Evolutionary conservation across 164 flowering plant species (phyloP), one percentile per base, ranked within the genome.

Genomic region (Vitis labrusca): DNA sequence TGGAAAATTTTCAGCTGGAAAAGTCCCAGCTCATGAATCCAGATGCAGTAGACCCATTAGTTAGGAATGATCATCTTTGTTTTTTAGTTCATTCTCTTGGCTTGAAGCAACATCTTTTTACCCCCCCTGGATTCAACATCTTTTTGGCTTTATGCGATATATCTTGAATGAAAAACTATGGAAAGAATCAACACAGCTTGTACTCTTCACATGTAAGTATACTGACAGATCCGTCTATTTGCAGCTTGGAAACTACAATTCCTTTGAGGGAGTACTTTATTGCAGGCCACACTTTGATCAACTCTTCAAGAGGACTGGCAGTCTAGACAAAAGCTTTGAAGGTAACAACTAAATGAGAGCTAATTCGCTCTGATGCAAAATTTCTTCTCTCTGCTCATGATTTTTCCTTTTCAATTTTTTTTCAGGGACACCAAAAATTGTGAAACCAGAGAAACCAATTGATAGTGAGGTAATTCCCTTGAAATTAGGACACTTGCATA

Each of bases 261-360:
- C 98, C 69, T 92, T 94, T 72, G 98, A 94, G 75, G 97, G 98
- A 23, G 98, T 94, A 56, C 85, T 94, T 23, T 94, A 94, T 68
- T 94, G 98, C 86, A 85, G 91, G 79, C 98, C 97, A 71, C 98
- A 94, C 73, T 94, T 90, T 56, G 98, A 94, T 82, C 98, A 94
- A 69, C 82, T 85, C 49, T 89, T 92, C 84, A 94, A 94, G 77
- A 81, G 89, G 76, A 94, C 98, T 50, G 98, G 98, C 53, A 94
- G 98, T 59, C 84, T 94, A 14, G 96, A 92, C 73, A 94, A 94
- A 70, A 94, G 98, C 79, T 94, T 94, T 69, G 97, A 94, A 81
- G 98, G 98, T 93, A 81, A 68, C 58, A 16, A 37, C 44, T 37
- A 37, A 16, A 44, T 9, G 12, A 50, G 13, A 30, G 9, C 3